Evolutionary conservation across 2,329 filamentous ascomycete species (phyloP).

Genomic region (Hymenoscyphus albidus): DNA sequence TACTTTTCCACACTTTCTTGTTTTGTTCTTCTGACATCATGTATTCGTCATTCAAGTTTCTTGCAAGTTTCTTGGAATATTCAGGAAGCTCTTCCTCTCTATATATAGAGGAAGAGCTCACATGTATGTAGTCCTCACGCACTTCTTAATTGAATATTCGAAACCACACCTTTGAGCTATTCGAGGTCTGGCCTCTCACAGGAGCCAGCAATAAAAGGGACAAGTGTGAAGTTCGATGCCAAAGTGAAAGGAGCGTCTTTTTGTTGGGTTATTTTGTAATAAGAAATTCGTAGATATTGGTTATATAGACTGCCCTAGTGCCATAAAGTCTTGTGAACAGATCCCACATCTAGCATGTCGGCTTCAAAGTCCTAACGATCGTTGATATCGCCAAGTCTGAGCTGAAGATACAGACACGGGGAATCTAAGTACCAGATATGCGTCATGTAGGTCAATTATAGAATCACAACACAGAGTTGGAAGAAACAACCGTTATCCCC

Average conservation of each 20-base stretch:
- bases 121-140: no score
- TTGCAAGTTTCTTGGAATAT: no score
- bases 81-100: no score
- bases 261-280: no score
- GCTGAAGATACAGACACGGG: background rate
- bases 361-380: background rate
- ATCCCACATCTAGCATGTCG: background rate
- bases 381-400: background rate
- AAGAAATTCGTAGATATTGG: background rate
- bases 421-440: background rate
- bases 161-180: no score
- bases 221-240: background rate
- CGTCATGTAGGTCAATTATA: background rate
- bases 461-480: background rate
- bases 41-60: no score
- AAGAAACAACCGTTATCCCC: background rate
- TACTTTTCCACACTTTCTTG: no score
- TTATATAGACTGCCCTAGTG: background rate
- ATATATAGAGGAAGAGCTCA: no score
- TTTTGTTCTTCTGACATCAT: no score
- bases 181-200: no score
- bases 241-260: no score
- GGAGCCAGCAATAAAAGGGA: background rate
- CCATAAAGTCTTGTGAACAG: background rate
- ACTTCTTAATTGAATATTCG: no score